A percentile compares a stretch with the other conserved stretches of the same genome.
Conservation (phyloP, 129 eudicot species). For the Artemisia annua region DNA sequence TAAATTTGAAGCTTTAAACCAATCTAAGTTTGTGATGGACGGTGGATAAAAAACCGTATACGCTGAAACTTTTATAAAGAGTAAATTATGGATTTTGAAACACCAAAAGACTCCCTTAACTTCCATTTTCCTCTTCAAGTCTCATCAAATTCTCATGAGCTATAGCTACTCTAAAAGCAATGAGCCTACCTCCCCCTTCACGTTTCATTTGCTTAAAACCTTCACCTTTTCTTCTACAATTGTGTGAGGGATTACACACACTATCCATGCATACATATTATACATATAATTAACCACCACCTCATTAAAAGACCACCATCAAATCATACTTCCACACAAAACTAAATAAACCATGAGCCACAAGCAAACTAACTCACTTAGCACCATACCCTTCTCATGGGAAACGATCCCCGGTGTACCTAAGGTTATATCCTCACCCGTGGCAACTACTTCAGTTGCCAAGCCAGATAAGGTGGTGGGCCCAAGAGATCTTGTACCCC, state of each 20-base stretch:
- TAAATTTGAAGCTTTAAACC: not conserved
- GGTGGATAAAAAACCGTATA: too few species aligned
- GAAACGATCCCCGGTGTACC: conserved; percentile 61
- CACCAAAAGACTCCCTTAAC: conserved; percentile 41
- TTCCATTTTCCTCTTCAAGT: conserved; percentile 24
- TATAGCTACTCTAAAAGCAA: conserved; percentile 26
- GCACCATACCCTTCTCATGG: conserved; percentile 64
- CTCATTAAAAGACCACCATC: not conserved
- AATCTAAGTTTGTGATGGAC: not conserved
- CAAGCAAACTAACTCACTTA: conserved; percentile 25
- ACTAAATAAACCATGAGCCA: conserved; percentile 33
- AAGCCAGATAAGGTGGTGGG: too few species aligned
- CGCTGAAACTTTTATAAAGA: not conserved
- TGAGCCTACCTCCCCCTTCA: conserved; percentile 29
- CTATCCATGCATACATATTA: conserved; percentile 12
- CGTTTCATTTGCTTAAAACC: conserved; percentile 46
- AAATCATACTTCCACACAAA: not conserved
- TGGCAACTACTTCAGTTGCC: not conserved
- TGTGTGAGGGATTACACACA: conserved; percentile 23
- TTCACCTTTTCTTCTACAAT: conserved; percentile 27
- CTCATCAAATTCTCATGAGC: conserved; percentile 40
- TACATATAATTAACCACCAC: conserved; percentile 17
- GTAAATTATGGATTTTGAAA: conserved; percentile 25
- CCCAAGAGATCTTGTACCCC: not conserved
- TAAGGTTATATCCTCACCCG: conserved; percentile 35